Evolutionary conservation across 768 basidiomycete species (phyloP), one percentile per base, ranked within the genome.

Genomic region (Mycena galericulata): DNA sequence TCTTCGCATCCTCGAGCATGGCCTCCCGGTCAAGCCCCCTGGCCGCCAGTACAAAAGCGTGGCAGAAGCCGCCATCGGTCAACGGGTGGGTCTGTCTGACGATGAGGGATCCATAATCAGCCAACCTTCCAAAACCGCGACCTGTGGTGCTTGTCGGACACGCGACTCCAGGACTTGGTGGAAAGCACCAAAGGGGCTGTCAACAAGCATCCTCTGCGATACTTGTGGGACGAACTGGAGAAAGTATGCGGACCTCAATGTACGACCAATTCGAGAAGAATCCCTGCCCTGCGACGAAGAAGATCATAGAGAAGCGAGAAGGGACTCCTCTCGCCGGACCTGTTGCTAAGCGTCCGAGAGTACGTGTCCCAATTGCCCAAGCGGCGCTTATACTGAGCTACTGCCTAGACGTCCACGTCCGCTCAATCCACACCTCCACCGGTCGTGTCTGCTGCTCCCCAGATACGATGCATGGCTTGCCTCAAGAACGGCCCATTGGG

Each of bases 241-340:
- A 72, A 98, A 97, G 79, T 98, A 98, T 76, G 96, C 94, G 0
- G 95, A 97, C 72, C 83, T 96, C 54, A 94, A 91, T 72, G 90
- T 92, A 27, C 85, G 92, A 45, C 90, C 90, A 11, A 65, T 89
- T 22, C 87, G 92, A 30, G 93, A 95, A 63, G 92, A 93, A 50
- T 82, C 86, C 1, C 73, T 86, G 1, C n/a, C 81, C 86, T 0
- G 75, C 82, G 2, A 79, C 81, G 30, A 79, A 80, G 71, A 75
- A 76, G 53, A 71, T 71, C 40, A 58, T 74, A 12, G 75, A 75
- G 14, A 95, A 95, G 78, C 85, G 92, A 41, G 84, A 89, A 63
- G 93, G 90, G 77, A 82, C 86, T 0, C 85, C 85, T 27, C 77
- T 86, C 20, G 78, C 82, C 40, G 85, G 81, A 30, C 83, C 85